A percentile compares a stretch with the other conserved stretches of the same genome.
Conservation (phyloP, 129 eudicot genomes). For the Flaveria brownii region DNA sequence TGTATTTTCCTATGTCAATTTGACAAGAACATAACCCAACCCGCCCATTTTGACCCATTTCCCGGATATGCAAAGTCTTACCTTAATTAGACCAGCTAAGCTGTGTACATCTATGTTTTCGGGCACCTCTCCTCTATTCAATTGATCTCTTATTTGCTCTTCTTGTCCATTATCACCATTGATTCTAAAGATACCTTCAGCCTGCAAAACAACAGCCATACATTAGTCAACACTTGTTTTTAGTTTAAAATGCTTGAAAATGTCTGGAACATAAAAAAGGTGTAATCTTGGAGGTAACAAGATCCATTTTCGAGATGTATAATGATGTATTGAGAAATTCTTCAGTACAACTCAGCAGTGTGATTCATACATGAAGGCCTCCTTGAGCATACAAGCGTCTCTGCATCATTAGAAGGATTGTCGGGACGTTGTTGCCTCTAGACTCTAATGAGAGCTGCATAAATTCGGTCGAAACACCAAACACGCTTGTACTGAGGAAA, state of each 20-base stretch:
- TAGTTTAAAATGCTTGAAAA: background rate
- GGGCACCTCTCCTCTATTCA: no score
- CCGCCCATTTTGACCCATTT: background rate
- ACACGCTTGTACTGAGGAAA: conserved; percentile 79
- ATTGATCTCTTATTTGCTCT: no score
- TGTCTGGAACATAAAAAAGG: conserved; percentile 92
- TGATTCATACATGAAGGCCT: no score
- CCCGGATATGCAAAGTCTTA: conserved; percentile 25
- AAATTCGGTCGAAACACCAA: conserved; percentile 97
- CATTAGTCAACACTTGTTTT: conserved; percentile 1
- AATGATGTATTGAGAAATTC: no score
- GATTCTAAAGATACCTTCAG: conserved; percentile 94
- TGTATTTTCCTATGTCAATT: background rate
- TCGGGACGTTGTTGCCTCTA: conserved; percentile 93
- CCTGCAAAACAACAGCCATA: conserved; percentile 42
- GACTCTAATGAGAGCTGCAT: conserved; percentile 98
- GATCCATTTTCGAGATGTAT: no score
- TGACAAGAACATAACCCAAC: background rate
- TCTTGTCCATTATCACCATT: no score
- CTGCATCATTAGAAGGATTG: conserved; percentile 93
- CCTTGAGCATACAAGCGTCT: conserved; percentile 70
- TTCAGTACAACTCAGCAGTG: no score
- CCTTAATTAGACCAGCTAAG: conserved; percentile 99
- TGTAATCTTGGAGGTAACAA: no score
- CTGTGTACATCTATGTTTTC: conserved; percentile 92